Evolutionary conservation across 495 filamentous ascomycete species (phyloP), one percentile per base, ranked within the genome.

Genomic region (Podospora sp.): DNA sequence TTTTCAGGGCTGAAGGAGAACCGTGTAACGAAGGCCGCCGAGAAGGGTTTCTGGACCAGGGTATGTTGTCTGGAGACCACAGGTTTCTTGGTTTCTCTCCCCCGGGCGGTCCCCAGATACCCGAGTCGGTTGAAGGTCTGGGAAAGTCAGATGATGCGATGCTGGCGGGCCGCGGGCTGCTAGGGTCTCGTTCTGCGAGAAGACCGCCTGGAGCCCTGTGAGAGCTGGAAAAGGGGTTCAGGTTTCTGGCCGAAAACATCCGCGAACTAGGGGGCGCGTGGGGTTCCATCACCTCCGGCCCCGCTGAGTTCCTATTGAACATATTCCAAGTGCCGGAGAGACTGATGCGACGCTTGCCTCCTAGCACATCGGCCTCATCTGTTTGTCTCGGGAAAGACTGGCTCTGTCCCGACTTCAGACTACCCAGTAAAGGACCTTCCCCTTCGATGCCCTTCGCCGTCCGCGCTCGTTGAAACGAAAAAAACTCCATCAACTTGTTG

Each of bases 71-170:
- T 12, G 78, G 72, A 12, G 76, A 75, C 82, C 82, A 84, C 27
- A 84, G 69, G 25, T 81, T 74, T 40, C 75, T 81, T 11, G 71
- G 72, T 25, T 78, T 77, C 26, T 63, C 56, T 8, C 78, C 77
- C 1, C 51, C 62, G 0, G 68, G 75, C 2, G 77, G 77, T n/a
- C 74, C 76, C 82, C 82, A 84, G 53, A 84, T 83, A 33, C 75
- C 86, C 27, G 89, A 91, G 55, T 95, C 92, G 9, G 89, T 92
- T 2, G 92, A 94, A 0, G 92, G 92, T 65, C 91, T 85, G 1
- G 91, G 90, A 55, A 94, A 82, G 60, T 95, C 92, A 60, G 89
- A 88, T 0, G 92, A 94, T 8, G 91, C 89, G 27, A 91, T 91
- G 16, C 92, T 94, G 1, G 89, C 85, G 25, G 92, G 92, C 26